Conservation (phyloP, 305 asterid species). For the Fraxinus sp. region DNA sequence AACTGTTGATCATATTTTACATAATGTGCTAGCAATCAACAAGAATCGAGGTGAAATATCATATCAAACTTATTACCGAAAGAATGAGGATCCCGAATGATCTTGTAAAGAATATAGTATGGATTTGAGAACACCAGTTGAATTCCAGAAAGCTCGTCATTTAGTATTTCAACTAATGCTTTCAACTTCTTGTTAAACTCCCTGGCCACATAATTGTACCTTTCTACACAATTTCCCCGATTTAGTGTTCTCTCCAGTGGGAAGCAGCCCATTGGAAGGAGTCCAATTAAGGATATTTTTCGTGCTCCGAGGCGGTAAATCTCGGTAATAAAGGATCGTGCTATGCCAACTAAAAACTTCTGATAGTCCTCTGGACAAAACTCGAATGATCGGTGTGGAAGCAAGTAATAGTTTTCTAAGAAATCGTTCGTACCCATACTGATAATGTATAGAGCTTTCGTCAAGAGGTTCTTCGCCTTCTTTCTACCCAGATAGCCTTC, state of each 20-base stretch:
- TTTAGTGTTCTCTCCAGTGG: constrained; percentile 66
- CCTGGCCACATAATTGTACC: constrained; percentile 53
- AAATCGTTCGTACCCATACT: constrained; percentile 78
- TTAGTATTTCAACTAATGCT: constrained; percentile 40
- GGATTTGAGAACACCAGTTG: constrained; percentile 49
- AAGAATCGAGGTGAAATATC: background rate
- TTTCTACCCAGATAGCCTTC: constrained; percentile 40
- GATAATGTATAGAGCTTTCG: constrained; percentile 57
- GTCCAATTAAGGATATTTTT: constrained; percentile 61
- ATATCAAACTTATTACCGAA: constrained; percentile 44
- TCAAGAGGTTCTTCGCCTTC: constrained; percentile 37
- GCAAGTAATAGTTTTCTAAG: constrained; percentile 58
- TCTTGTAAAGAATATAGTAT: constrained; percentile 41
- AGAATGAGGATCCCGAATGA: constrained; percentile 52
- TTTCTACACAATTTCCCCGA: constrained; percentile 44
- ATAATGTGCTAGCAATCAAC: background rate
- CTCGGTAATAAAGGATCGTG: constrained; percentile 44
- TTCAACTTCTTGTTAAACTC: constrained; percentile 50
- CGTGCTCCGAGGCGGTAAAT: constrained; percentile 65
- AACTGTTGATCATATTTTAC: background rate
- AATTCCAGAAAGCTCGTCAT: constrained; percentile 52
- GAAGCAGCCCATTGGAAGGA: constrained; percentile 80
- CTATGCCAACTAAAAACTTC: constrained; percentile 40
- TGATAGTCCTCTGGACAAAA: constrained; percentile 53
- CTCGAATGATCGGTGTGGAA: constrained; percentile 34